Base-by-base conservation (phyloP, 352 stramenopile genomes). In the Phytopythium oedochilum region DNA sequence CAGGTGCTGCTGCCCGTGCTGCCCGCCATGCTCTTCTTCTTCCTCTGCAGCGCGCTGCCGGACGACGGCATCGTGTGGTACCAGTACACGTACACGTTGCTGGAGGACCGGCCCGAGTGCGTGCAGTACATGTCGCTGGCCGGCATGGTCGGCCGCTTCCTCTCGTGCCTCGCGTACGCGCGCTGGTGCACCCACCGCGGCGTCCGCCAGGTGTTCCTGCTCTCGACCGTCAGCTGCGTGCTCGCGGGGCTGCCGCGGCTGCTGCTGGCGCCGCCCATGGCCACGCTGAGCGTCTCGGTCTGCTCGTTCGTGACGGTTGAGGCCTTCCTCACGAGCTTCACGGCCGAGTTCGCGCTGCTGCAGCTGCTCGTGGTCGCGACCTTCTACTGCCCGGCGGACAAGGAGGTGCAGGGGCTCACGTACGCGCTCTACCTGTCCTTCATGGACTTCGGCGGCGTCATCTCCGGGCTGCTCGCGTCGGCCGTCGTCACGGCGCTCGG, bases 331-430 rank as follows among this genome's bases (percentile, higher is more conserved):
- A 89, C 83, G 26, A 67, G 77, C 10, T 93, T 93, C 58, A 85
- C 83, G 0, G 71, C 72, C 35, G 83, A 93, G 61, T 89, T 93
- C 57, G 81, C 81, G n/a, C 58, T 93, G 36, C 64, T 93, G 18
- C 83, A 91, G 56, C 54, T 93, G 36, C 75, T 93, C 22, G 81
- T 93, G 28, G 78, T 93, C 22, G 83, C 83, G n/a, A 93, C 83
- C 8, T 90, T 73, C 67, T 92, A 91, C 58, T 91, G 81, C 32
- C 83, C 83, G 0, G 51, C 68, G 10, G 63, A 70, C 50, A 65
- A 58, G 1, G 70, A 83, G 3, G 64, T 88, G 10, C 78, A 89
- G 53, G 83, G 83, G 3, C 64, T 93, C 28, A 88, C 83, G 44
- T 93, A 93, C 60, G 81, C 83, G 43, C 61, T 93, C 50, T 93